Conservation (phyloP, 768 basidiomycete species). For the Leucogyrophana mollusca region DNA sequence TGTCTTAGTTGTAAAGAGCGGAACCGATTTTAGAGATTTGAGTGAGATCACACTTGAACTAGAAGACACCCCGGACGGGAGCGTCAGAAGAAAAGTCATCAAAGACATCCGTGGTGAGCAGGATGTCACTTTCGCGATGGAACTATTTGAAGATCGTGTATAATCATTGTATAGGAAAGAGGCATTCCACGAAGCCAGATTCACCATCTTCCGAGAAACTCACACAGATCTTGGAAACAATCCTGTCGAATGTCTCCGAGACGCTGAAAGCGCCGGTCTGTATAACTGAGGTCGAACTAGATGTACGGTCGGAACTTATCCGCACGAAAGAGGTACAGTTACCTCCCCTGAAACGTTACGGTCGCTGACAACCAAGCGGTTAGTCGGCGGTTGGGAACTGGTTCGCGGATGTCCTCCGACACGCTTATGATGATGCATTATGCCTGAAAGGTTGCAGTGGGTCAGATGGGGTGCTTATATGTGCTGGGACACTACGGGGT, state of each 20-base stretch:
- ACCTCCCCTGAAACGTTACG: no score
- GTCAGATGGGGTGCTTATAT: constrained; percentile 79
- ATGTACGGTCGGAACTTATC: constrained; percentile 74
- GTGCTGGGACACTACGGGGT: constrained; percentile 82
- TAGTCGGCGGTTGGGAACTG: constrained; percentile 76
- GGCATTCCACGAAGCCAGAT: constrained; percentile 58
- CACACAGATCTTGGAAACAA: constrained; percentile 52
- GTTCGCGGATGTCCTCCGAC: constrained; percentile 82
- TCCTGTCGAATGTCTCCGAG: constrained; percentile 67
- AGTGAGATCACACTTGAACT: constrained; percentile 73
- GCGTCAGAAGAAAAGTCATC: constrained; percentile 65
- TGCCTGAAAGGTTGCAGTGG: constrained; percentile 57
- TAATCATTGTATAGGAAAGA: constrained; percentile 50
- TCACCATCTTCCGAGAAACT: constrained; percentile 57
- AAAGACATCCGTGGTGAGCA: constrained; percentile 53
- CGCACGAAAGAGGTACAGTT: constrained; percentile 63
- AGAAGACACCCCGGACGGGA: constrained; percentile 54
- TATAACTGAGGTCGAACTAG: constrained; percentile 61
- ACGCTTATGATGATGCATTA: constrained; percentile 76
- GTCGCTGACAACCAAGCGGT: background rate
- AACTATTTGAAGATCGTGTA: no score
- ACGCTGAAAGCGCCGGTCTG: constrained; percentile 78
- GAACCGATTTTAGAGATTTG: constrained; percentile 86
- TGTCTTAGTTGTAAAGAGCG: constrained; percentile 78
- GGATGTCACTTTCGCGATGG: background rate